Evolutionary conservation across 2,329 filamentous ascomycete genomes (phyloP), one percentile per base, ranked within the genome.

Genomic region (Claviceps sorghi): DNA sequence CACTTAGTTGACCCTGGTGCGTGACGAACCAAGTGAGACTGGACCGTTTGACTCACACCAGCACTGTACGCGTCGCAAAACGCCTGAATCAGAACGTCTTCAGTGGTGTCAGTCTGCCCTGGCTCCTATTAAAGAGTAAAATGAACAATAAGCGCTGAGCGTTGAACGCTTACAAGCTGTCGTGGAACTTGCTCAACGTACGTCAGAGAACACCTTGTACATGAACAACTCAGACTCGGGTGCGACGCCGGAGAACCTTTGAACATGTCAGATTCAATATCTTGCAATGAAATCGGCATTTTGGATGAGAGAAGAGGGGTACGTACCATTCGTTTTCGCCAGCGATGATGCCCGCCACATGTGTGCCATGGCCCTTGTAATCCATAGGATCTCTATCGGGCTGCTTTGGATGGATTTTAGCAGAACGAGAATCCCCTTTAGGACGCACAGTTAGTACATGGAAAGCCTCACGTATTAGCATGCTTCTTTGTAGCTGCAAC

Each of bases 271-370:
- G 4, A 19, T 15, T 53, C n/a, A 51, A 29, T 13, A 9, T 19
- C 2, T 9, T 38, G 41, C 6, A 19, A 42, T 7, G 9, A 17
- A 9, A 13, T 26, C 4, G 19, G 7, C 19, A 2, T 38, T 8
- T 8, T 58, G 0, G 48, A 19, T 5, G 26, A 11, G 54, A 49
- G 15, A 41, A 46, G 32, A 45, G 32, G 11, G 13, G 8, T 22
- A 26, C 49, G 51, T 55, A 60, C 64, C 62, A 65, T 54, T 68
- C 63, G 57, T 62, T 62, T 40, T 75, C 65, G 17, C 72, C 74
- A 29, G 67, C 73, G 55, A 77, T 69, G 26, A 74, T 74, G 21
- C 75, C 74, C 19, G 74, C 69, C 38, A 73, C 71, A 48, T 59
- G 51, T 19, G 53, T 55, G 11, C 51, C 58, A 32, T 60, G 58